phyloP scores from a whole-genome alignment of 1,284 basidiomycete genomes.

The Bjerkandera adusta region DNA sequence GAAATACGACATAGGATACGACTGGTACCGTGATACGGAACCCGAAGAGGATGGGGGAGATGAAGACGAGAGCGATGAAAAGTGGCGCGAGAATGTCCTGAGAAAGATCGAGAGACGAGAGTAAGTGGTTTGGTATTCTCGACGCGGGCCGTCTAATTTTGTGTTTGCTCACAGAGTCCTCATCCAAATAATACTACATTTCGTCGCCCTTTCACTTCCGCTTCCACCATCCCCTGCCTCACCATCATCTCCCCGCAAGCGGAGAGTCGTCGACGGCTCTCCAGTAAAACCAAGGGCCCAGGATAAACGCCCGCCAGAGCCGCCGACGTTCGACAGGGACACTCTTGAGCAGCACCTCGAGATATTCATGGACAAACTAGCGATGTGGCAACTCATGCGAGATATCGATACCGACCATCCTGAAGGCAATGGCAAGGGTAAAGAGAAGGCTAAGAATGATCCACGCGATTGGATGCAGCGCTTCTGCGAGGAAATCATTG shows the following conservation, averaged over 20 bases:
- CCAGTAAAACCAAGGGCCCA: conserved; percentile 15
- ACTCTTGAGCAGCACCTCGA: conserved; percentile 55
- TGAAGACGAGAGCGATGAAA: conserved; percentile 38
- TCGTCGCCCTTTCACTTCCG: conserved; percentile 62
- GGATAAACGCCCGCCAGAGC: too few species aligned
- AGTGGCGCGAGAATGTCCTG: conserved; percentile 54
- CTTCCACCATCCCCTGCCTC: neutral
- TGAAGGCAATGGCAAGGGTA: conserved; percentile 18
- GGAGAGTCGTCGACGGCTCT: conserved; percentile 30
- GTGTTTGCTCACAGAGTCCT: conserved; percentile 47
- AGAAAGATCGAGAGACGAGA: conserved; percentile 69
- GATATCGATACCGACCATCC: conserved; percentile 21
- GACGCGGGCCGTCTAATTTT: neutral
- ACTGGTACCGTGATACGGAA: too few species aligned
- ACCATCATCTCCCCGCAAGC: conserved; percentile 32
- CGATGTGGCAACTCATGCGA: conserved; percentile 68
- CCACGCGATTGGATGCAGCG: conserved; percentile 70
- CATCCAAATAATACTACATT: conserved; percentile 68
- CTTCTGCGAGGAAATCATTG: conserved; percentile 65
- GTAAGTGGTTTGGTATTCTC: conserved; percentile 41
- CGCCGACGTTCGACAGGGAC: conserved; percentile 23
- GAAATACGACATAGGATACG: conserved; percentile 51
- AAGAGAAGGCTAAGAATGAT: conserved; percentile 28
- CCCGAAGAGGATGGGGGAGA: conserved; percentile 28
- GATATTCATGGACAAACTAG: conserved; percentile 72